phyloP scores from a whole-genome alignment of 139 green algal genomes.

The Coelastrella sp. region DNA sequence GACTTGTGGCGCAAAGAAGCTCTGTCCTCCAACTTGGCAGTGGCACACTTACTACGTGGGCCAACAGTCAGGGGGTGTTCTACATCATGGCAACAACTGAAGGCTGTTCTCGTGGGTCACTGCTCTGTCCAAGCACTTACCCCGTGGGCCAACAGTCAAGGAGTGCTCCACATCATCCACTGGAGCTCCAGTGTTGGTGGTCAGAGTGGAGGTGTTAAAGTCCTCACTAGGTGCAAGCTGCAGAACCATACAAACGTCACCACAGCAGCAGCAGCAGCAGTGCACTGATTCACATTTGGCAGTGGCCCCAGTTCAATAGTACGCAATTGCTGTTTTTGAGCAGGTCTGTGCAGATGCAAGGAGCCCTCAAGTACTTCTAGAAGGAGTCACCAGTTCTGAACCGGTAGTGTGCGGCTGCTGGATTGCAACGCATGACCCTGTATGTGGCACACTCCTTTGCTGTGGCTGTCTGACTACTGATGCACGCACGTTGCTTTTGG shows the following conservation, averaged over 20 bases:
- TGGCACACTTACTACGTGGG: too few relatives aligned
- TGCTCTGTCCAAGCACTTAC: not conserved
- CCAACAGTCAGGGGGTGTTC: not conserved
- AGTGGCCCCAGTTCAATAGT: not conserved
- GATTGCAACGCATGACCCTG: not conserved
- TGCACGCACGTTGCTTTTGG: too few relatives aligned
- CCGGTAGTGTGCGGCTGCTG: not conserved
- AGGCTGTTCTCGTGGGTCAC: not conserved
- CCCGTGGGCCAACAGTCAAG: constrained; percentile 8
- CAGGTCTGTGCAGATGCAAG: too few relatives aligned
- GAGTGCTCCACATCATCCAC: constrained; percentile 60
- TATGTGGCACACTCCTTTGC: not conserved
- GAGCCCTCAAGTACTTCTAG: too few relatives aligned
- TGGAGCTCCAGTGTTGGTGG: constrained; percentile 61
- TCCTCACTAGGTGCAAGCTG: constrained; percentile 30
- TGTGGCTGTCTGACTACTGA: too few relatives aligned
- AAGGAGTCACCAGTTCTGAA: too few relatives aligned
- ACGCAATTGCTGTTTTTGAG: not conserved
- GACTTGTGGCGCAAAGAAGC: too few relatives aligned
- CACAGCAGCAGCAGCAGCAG: not conserved
- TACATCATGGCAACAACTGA: not conserved
- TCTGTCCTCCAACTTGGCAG: too few relatives aligned
- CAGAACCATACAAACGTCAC: not conserved
- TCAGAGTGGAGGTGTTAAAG: constrained; percentile 57
- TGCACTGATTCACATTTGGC: not conserved